Conservation (phyloP, 768 basidiomycete species). For the Lentinula sp. region DNA sequence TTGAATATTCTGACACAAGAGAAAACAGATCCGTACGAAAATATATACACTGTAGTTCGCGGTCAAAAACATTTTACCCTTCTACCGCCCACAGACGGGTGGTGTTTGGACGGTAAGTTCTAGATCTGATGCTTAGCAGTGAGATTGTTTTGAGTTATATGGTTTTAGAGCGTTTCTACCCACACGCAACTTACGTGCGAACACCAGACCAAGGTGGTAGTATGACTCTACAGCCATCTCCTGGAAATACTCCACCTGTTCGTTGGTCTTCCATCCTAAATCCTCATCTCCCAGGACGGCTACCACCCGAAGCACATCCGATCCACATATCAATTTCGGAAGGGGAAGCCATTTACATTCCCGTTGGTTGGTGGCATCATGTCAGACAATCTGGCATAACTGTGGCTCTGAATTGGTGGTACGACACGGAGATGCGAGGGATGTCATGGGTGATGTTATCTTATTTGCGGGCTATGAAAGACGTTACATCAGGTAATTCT, state of each 20-base stretch:
- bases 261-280: slow-evolving; percentile 80
- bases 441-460: slow-evolving; percentile 65
- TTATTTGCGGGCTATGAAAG: slow-evolving; percentile 43
- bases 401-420: slow-evolving; percentile 87
- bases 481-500: slow-evolving; percentile 21
- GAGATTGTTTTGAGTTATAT: background rate
- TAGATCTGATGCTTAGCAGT: background rate
- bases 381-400: slow-evolving; percentile 66
- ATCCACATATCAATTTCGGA: slow-evolving; percentile 58
- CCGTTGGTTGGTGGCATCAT: slow-evolving; percentile 94
- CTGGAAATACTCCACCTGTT: slow-evolving; percentile 30
- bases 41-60: slow-evolving; percentile 82
- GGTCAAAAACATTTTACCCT: slow-evolving; percentile 85
- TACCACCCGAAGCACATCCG: slow-evolving; percentile 54
- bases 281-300: slow-evolving; percentile 39
- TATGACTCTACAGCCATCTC: slow-evolving; percentile 26
- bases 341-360: slow-evolving; percentile 84
- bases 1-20: background rate
- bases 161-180: slow-evolving; percentile 48
- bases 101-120: slow-evolving; percentile 68
- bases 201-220: slow-evolving; percentile 16
- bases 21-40: slow-evolving; percentile 79
- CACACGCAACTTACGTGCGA: slow-evolving; percentile 61
- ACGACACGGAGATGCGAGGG: slow-evolving; percentile 72
- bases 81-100: slow-evolving; percentile 84